Percentiles rank a stretch among this genome's conserved stretches.
Conservation (phyloP, 805 yeast species). For the Ogataea dorogensis region DNA sequence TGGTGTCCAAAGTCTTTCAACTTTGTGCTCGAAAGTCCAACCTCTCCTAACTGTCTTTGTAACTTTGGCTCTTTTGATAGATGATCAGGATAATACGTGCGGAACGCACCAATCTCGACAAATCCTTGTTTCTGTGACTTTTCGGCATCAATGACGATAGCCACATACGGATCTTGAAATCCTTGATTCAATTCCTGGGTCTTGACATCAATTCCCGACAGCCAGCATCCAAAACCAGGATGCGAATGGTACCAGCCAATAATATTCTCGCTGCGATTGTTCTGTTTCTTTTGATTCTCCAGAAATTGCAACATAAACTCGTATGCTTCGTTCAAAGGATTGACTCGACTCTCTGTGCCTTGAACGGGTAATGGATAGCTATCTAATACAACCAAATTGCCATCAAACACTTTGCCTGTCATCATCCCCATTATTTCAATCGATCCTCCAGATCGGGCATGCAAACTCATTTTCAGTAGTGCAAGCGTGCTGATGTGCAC, state of each 20-base stretch:
- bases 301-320: constrained; percentile 91
- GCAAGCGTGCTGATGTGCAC: constrained; percentile 71
- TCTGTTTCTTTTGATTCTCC: constrained; percentile 49
- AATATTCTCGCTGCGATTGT: constrained; percentile 57
- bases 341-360: constrained; percentile 94
- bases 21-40: constrained; percentile 47
- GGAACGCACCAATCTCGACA: constrained; percentile 85
- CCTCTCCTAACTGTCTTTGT: constrained; percentile 11
- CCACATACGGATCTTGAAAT: constrained; percentile 89
- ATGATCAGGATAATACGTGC: constrained; percentile 50
- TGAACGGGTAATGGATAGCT: constrained; percentile 87
- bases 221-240: constrained; percentile 97
- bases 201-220: constrained; percentile 88
- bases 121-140: constrained; percentile 59
- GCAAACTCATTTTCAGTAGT: constrained; percentile 69
- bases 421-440: constrained; percentile 96
- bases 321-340: constrained; percentile 90
- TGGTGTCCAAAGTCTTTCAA: constrained; percentile 69
- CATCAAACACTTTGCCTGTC: constrained; percentile 65
- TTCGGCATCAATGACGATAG: constrained; percentile 83
- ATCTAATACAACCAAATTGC: constrained; percentile 68
- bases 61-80: constrained; percentile 7
- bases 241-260: constrained; percentile 98
- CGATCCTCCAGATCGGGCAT: constrained; percentile 80
- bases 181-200: constrained; percentile 84